These are phyloP conservation scores for Cylindrodendrum hubeiense DNA, from an alignment of 2,329 filamentous ascomycete genomes.

Conservation along the genomic window DNA sequence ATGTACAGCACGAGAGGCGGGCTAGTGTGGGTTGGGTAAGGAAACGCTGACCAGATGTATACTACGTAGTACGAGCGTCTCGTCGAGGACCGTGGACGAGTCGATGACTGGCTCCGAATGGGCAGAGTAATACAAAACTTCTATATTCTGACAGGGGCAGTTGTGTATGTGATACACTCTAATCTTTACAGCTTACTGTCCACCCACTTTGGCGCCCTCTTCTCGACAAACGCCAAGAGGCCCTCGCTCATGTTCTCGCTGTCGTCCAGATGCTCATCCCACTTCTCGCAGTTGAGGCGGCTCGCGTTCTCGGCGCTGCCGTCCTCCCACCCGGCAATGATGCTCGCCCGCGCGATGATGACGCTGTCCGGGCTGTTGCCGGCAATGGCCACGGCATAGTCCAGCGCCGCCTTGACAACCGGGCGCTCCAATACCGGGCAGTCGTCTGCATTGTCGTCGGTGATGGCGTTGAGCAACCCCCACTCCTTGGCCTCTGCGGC, in stretches of 20 bases:
- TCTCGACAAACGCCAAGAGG: conserved; percentile 78
- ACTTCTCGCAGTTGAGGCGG: conserved; percentile 61
- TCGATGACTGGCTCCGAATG: not conserved
- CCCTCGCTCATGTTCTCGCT: conserved; percentile 80
- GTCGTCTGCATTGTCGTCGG: conserved; percentile 48
- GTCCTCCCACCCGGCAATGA: conserved; percentile 78
- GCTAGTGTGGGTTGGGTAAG: not conserved
- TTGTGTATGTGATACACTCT: not conserved
- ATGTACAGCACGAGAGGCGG: not conserved
- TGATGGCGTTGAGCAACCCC: conserved; percentile 76
- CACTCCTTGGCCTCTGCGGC: conserved; percentile 71
- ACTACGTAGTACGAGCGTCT: not conserved
- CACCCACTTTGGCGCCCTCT: conserved; percentile 74
- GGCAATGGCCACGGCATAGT: conserved; percentile 70
- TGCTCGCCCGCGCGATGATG: conserved; percentile 75
- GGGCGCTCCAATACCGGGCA: conserved; percentile 48
- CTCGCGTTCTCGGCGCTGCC: conserved; percentile 70
- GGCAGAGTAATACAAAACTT: not conserved
- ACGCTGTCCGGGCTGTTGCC: conserved; percentile 78
- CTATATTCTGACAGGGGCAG: not conserved
- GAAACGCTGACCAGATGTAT: conserved; percentile 15
- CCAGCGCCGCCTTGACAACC: conserved; percentile 67
- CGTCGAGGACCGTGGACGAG: not conserved
- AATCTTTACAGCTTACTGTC: conserved; percentile 64
- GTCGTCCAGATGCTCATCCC: conserved; percentile 68